Conservation (phyloP, 768 basidiomycete genomes). For the Russula lepida region DNA sequence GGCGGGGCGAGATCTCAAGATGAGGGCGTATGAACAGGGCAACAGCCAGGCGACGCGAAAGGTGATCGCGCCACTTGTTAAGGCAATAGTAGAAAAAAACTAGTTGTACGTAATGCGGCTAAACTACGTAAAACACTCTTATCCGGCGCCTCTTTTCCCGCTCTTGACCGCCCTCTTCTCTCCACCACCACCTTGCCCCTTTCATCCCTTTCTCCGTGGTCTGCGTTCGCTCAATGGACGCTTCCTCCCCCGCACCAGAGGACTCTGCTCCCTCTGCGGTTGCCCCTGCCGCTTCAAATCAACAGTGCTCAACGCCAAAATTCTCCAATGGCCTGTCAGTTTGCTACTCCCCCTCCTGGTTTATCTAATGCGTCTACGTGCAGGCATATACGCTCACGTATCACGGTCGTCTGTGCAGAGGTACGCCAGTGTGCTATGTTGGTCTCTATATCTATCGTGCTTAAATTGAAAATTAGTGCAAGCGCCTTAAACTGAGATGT, state of each 20-base stretch:
- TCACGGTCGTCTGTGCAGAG: constrained; percentile 79
- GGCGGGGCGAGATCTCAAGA: constrained; percentile 19
- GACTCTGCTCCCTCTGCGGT: neutral
- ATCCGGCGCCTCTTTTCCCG: neutral
- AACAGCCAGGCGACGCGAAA: constrained; percentile 16
- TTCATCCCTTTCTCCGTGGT: neutral
- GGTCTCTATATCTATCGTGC: neutral
- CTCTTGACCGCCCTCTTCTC: neutral
- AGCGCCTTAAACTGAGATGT: constrained; percentile 80
- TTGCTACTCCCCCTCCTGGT: neutral
- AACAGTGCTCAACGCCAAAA: constrained; percentile 19
- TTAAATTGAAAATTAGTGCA: constrained; percentile 50
- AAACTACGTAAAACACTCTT: constrained; percentile 7
- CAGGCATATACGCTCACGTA: constrained; percentile 65
- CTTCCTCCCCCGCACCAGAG: neutral
- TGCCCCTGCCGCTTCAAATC: neutral
- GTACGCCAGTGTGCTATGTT: constrained; percentile 30
- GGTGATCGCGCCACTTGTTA: constrained; percentile 15
- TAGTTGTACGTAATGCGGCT: constrained; percentile 1
- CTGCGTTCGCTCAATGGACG: neutral
- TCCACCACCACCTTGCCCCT: neutral
- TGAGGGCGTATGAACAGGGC: constrained; percentile 15
- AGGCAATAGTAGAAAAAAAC: neutral
- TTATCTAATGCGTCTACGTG: neutral
- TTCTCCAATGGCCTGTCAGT: constrained; percentile 29